Evolutionary conservation across 1,139 yeast species (phyloP).

Genomic region (Pichia sp.): DNA sequence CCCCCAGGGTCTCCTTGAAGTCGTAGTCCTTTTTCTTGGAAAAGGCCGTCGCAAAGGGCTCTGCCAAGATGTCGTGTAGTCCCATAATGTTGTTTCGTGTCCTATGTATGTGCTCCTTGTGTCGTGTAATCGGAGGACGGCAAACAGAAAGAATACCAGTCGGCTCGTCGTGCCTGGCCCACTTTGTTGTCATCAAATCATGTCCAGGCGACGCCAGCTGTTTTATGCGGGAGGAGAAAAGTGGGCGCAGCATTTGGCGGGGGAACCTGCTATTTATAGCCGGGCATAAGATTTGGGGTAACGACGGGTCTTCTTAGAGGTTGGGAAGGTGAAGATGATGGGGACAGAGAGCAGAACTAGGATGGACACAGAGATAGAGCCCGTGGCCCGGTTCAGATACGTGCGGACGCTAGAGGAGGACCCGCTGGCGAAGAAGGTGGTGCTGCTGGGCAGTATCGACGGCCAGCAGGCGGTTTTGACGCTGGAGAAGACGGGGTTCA

Average conservation of each 20-base stretch:
- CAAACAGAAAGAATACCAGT: no score
- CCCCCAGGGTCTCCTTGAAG: conserved; percentile 52
- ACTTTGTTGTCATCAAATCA: background rate
- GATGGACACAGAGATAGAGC: background rate
- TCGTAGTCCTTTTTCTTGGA: conserved; percentile 42
- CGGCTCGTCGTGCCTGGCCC: background rate
- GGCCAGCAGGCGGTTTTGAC: conserved; percentile 62
- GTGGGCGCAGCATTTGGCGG: background rate
- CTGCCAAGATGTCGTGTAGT: conserved; percentile 6
- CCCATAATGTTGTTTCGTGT: conserved; percentile 6
- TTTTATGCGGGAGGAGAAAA: background rate
- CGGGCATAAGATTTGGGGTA: background rate
- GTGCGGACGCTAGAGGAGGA: conserved; percentile 44
- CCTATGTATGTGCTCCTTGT: no score
- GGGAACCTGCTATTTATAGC: background rate
- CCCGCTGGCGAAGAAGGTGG: conserved; percentile 61
- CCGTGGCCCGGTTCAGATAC: conserved; percentile 5
- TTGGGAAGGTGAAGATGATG: background rate
- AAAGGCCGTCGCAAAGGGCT: conserved; percentile 6
- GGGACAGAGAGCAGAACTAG: background rate
- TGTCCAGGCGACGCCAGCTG: background rate
- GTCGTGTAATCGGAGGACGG: no score
- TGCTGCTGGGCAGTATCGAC: conserved; percentile 62
- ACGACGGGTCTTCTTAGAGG: background rate
- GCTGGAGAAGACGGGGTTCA: conserved; percentile 71